Conservation (phyloP, 2,329 filamentous ascomycete genomes). For the Allantophomopsis lycopodina region DNA sequence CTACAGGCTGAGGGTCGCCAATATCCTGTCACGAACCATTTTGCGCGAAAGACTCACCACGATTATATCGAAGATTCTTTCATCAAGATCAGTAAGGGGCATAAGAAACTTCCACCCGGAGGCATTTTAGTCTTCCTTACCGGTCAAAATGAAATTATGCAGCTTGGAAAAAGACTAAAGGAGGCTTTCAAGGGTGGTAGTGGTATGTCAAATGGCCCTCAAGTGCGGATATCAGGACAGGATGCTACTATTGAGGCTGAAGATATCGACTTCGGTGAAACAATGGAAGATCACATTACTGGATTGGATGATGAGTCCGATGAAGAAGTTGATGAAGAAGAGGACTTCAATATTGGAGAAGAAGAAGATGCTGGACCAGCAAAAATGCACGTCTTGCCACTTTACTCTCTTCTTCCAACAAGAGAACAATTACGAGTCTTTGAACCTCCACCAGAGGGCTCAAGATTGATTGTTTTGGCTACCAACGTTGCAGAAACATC, state of each 20-base stretch:
- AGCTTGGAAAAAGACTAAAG: constrained; percentile 69
- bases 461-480: constrained; percentile 75
- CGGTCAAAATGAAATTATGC: constrained; percentile 79
- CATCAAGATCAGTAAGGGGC: constrained; percentile 73
- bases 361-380: constrained; percentile 51
- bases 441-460: constrained; percentile 67
- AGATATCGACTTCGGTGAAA: constrained; percentile 70
- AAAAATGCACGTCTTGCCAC: constrained; percentile 77
- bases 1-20: constrained; percentile 86
- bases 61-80: constrained; percentile 90
- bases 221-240: constrained; percentile 60
- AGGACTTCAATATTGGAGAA: constrained; percentile 45
- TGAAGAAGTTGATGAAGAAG: constrained; percentile 28
- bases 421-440: constrained; percentile 88
- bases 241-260: constrained; percentile 74
- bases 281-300: constrained; percentile 37
- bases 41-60: constrained; percentile 65
- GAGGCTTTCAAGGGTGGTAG: constrained; percentile 36
- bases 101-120: constrained; percentile 79
- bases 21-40: constrained; percentile 81
- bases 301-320: constrained; percentile 44
- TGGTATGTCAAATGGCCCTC: constrained; percentile 38
- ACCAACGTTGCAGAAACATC: constrained; percentile 97
- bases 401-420: constrained; percentile 86
- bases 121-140: constrained; percentile 92